phyloP scores from a whole-genome alignment of 768 basidiomycete species.

The Leccinum uliginosum region DNA sequence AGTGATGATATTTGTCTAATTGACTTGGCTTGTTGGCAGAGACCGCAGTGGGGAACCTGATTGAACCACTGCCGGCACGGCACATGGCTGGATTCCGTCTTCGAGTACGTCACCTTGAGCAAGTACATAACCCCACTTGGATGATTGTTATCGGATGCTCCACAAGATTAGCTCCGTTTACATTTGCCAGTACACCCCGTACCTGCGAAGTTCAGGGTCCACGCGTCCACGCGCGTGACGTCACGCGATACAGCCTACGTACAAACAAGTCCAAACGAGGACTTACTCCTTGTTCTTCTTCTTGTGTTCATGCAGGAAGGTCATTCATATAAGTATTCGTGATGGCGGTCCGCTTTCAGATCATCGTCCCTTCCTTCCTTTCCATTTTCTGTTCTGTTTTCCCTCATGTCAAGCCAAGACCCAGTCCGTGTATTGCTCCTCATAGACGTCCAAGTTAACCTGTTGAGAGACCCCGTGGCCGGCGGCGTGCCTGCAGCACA shows the following conservation, averaged over 20 bases:
- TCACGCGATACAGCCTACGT: slow-evolving; percentile 11
- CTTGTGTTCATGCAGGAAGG: slow-evolving; percentile 1
- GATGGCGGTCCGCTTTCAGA: background rate
- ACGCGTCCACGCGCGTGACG: slow-evolving; percentile 18
- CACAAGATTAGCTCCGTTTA: background rate
- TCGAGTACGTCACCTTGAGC: background rate
- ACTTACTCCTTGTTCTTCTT: background rate
- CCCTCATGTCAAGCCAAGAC: slow-evolving; percentile 10
- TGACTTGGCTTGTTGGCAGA: background rate
- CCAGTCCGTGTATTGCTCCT: slow-evolving; percentile 49
- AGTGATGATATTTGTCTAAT: background rate
- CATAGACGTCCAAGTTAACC: slow-evolving; percentile 52
- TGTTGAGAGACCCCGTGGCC: slow-evolving; percentile 43
- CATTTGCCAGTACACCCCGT: background rate
- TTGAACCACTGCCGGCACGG: background rate
- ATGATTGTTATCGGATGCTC: background rate
- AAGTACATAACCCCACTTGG: background rate
- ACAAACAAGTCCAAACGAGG: slow-evolving; percentile 11
- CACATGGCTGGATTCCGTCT: background rate
- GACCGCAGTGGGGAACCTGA: background rate
- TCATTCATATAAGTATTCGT: slow-evolving; percentile 14
- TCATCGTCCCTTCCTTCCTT: background rate
- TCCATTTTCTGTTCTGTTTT: no score
- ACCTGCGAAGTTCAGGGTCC: background rate
- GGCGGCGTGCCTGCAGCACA: slow-evolving; percentile 52